Evolutionary conservation across 768 basidiomycete genomes (phyloP).

Genomic region (Sporobolomyces phaffii): DNA sequence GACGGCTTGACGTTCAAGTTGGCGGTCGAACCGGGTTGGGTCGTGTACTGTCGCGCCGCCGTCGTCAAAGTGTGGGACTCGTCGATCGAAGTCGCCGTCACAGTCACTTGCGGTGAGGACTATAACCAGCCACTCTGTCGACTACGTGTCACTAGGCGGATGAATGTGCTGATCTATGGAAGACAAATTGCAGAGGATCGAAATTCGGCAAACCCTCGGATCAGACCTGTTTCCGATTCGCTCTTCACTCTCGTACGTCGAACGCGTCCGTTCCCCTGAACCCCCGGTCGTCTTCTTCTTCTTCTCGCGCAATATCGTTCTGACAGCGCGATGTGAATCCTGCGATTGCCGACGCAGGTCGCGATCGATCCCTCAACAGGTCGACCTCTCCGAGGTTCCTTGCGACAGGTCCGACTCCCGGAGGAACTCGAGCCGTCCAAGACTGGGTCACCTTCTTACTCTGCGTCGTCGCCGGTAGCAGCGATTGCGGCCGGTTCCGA

Average conservation of each 20-base stretch:
- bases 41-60: conserved; percentile 21
- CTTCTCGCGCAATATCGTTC: too few relatives aligned
- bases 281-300: background rate
- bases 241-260: conserved; percentile 33
- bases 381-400: conserved; percentile 21
- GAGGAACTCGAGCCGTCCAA: too few relatives aligned
- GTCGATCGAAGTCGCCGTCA: conserved; percentile 24
- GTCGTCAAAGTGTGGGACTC: conserved; percentile 31
- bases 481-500: conserved; percentile 18
- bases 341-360: conserved; percentile 15
- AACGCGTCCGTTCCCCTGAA: too few relatives aligned
- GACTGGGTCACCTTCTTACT: too few relatives aligned
- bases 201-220: conserved; percentile 15
- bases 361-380: conserved; percentile 28
- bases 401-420: conserved; percentile 21
- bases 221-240: conserved; percentile 23
- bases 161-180: too few relatives aligned
- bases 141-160: background rate
- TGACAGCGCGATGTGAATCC: too few relatives aligned
- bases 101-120: conserved; percentile 16
- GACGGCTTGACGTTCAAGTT: conserved; percentile 33
- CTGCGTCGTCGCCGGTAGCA: too few relatives aligned
- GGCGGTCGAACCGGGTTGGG: conserved; percentile 30
- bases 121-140: background rate
- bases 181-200: conserved; percentile 39